Base-by-base conservation (phyloP, 2,329 filamentous ascomycete species). In the Clonostachys rhizophaga region DNA sequence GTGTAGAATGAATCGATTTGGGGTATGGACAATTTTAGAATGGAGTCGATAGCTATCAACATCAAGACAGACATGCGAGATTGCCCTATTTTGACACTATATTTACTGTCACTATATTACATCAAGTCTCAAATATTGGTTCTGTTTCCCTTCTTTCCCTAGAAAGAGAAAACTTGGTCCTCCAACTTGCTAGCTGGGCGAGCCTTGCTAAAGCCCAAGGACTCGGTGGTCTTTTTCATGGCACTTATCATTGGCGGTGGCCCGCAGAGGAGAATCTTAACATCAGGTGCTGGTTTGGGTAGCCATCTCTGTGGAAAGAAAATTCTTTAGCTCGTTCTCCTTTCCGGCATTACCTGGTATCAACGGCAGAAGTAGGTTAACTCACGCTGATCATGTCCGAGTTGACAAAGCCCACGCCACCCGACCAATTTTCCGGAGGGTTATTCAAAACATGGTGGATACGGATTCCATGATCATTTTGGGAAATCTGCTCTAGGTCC, bases 381-480 rank as follows among this genome's bases (percentile, higher is more conserved):
- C 76, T 55, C 68, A 89, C 88, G 70, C 89, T 89, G 64, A 99
- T 92, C 87, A 97, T 96, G 54, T 97, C 92, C 39, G 85, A 78
- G 30, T 92, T 97, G 51, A 97, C 92, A 64, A 95, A 99, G 56
- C 94, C 94, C 52, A 95, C 88, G 55, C 90, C 92, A 50, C 94
- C 94, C 40, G 80, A 84, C 94, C 94, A 99, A 59, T 81, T 84
- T 74, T 89, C 86, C 9, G 92, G 91, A 18, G 94, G 91, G 74
- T 94, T 95, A 78, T 99, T 96, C 43, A 99, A 79, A 42, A 97
- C 92, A 64, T 97, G 96, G 79, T 96, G 86, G 35, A 97, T 81
- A 50, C 87, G 81, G 76, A 99, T 91, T 50, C 83, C 82, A 51
- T 81, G 74, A 65, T 99, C 92, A 66, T 91, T 80, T 53, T 79